Evolutionary conservation across 139 green algal genomes (phyloP), one percentile per base, ranked within the genome.

Genomic region (Micromonas pusilla): DNA sequence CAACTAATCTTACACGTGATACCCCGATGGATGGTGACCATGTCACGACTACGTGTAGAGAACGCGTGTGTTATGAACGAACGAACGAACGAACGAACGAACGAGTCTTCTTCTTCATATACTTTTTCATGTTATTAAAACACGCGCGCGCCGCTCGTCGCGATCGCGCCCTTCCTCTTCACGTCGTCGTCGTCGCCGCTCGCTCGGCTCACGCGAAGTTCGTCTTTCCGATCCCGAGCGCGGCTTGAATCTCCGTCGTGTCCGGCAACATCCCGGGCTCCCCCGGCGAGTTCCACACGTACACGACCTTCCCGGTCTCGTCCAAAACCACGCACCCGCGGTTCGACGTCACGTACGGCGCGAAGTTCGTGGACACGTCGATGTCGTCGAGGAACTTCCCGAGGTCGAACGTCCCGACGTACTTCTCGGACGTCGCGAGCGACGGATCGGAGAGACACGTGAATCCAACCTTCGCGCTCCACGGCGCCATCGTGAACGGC

Each of bases 381-480:
- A 77, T 3, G 32, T 26, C 71, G 28, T 77, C 71, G 36, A 77
- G 52, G 36, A 77, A 77, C 37, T 64, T 26, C 25, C 71, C 71
- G 4, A 77, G 31, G 37, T 77, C 52, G 71, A 77, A 66, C 32
- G 71, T 77, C 32, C 71, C 71, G 32, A 77, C 71, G 71, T 77
- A 77, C 32, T 6, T 19, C 71, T 77, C 37, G 32, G 20, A 32
- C 36, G 26, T 32, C 36, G 5, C 37, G 20, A 77, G 32, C 4
- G 23, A 39, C 36, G 6, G 13, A 16, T 70, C 63, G 63, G 63
- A 70, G 63, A 70, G 63, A 16, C 63, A 70, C 13, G 9, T 21
- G 63, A 70, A 32, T 31, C 71, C 71, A 3, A 45, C 5, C 36
- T 32, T 31, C 37, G 66, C 20, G 32, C 32, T 64, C 71, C 71